Conservation (phyloP, 2,329 filamentous ascomycete genomes). For the Aspergillus sclerotialis region DNA sequence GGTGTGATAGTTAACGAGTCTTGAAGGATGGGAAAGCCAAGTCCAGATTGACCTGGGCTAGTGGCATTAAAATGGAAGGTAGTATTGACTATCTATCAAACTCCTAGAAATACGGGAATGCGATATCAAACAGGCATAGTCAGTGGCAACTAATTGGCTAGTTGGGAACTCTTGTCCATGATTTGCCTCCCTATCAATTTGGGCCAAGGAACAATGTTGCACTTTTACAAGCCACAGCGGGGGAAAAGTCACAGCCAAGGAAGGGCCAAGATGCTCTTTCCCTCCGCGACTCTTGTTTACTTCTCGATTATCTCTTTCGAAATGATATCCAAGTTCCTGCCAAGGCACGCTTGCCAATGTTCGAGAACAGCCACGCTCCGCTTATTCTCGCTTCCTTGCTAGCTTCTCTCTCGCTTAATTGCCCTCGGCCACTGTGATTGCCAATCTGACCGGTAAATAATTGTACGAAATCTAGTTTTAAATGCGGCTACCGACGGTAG, state of each 20-base stretch:
- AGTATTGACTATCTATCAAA: too few relatives aligned
- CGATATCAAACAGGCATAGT: too few relatives aligned
- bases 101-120: too few relatives aligned
- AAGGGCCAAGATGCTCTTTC: neutral
- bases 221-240: neutral
- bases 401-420: neutral
- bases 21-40: too few relatives aligned
- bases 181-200: too few relatives aligned
- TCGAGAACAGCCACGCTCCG: neutral
- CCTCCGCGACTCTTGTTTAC: neutral
- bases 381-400: neutral
- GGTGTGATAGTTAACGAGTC: too few relatives aligned
- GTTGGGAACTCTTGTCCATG: too few relatives aligned
- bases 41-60: too few relatives aligned
- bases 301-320: neutral
- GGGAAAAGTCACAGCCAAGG: too few relatives aligned
- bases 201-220: neutral
- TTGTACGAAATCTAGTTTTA: neutral
- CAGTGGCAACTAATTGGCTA: too few relatives aligned
- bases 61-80: too few relatives aligned
- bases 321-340: neutral
- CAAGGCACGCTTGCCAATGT: neutral
- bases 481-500: neutral
- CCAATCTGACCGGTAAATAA: neutral
- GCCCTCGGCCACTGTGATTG: neutral